Evolutionary conservation across 345 rosid genomes (phyloP), one percentile per base, ranked within the genome.

Genomic region (Boechera stricta): DNA sequence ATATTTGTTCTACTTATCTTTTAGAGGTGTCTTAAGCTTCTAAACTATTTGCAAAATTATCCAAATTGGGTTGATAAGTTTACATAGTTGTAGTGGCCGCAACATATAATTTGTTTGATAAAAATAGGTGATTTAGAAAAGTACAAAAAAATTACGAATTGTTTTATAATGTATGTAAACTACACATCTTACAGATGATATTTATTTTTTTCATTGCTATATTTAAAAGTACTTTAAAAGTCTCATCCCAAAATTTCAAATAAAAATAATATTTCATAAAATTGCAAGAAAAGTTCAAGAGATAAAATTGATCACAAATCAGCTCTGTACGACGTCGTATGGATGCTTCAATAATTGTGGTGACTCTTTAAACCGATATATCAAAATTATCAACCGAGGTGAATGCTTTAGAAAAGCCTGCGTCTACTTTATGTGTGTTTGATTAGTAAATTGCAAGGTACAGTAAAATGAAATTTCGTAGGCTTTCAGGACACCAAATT

Each of bases 381-480:
- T 24, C 2, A 55, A 56, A 62, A 29, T 44, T 9, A 74, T 33
- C 13, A 54, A 42, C 4, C 49, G 21, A 16, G 13, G 1, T 73
- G 67, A n/a, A 42, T 41, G 71, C 77, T 73, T 44, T 56, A 12
- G 13, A 10, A 74, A 66, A 45, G 78, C 72, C 78, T 74, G 72
- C 24, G 38, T 45, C 67, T 74, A 74, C 67, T 66, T 74, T 73
- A 6, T 47, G 49, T 13, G 64, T 66, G 39, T 47, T 38, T 59
- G 60, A 67, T 75, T 75, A 67, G 26, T 45, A 67, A 75, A 75
- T 38, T 59, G 55, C 24, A 67, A 52, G 47, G 6, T 2, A 5
- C n/a, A 5, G 52, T 47, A 6, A 2, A 47, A 2, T 56, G 35
- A 74, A 65, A 47, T 10, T 58, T 58, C 68, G 67, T 26, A 75